These are phyloP conservation scores for Entoloma clypeatum DNA, from an alignment of 1,284 basidiomycete species.

Conservation along the genomic window DNA sequence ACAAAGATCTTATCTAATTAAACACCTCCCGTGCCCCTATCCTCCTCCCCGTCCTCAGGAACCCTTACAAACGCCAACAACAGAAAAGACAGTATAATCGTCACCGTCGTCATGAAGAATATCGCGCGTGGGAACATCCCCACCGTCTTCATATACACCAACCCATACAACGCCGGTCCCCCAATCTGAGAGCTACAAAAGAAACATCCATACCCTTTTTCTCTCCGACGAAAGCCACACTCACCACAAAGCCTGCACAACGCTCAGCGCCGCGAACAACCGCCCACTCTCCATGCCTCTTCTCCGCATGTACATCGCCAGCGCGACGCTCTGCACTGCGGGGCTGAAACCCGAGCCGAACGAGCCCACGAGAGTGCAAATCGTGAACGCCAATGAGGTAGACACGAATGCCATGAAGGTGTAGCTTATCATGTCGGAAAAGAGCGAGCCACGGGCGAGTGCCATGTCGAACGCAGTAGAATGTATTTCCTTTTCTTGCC, in stretches of 20 bases:
- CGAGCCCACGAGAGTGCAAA: conserved; percentile 43
- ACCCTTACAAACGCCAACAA: conserved; percentile 44
- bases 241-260: conserved; percentile 63
- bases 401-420: conserved; percentile 44
- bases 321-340: conserved; percentile 60
- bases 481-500: conserved; percentile 25
- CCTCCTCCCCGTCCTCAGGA: conserved; percentile 4
- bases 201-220: conserved; percentile 2
- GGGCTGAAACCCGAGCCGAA: conserved; percentile 61
- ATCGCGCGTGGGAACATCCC: conserved; percentile 54
- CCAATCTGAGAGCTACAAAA: conserved; percentile 44
- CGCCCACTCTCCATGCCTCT: conserved; percentile 54
- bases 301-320: conserved; percentile 53
- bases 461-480: conserved; percentile 56
- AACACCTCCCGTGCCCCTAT: not conserved
- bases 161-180: conserved; percentile 58
- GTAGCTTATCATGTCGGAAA: conserved; percentile 57
- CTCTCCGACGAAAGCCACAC: conserved; percentile 18
- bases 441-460: conserved; percentile 55
- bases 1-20: too few relatives aligned
- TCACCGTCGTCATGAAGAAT: conserved; percentile 43
- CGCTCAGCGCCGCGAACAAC: conserved; percentile 70
- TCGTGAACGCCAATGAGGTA: conserved; percentile 43
- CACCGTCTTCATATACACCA: conserved; percentile 60
- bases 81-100: conserved; percentile 38